Evolutionary conservation across 2,329 filamentous ascomycete genomes (phyloP).

Genomic region (Fusarium drepaniforme): DNA sequence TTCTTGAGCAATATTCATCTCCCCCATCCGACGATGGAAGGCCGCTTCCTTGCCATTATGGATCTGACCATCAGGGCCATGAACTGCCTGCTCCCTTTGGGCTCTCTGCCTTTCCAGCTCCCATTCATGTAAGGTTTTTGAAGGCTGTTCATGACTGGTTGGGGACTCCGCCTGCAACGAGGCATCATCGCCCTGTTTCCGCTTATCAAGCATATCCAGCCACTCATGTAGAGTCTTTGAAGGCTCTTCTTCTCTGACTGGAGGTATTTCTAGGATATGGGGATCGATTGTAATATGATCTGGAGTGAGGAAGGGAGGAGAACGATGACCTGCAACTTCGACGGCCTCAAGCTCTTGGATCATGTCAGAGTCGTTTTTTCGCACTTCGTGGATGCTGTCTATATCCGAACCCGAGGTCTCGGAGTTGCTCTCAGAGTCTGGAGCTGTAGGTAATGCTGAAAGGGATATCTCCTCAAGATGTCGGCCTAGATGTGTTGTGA

Average conservation of each 20-base stretch:
- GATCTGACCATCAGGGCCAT: not conserved
- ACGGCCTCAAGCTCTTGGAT: not conserved
- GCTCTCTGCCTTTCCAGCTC: not conserved
- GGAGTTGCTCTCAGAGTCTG: not conserved
- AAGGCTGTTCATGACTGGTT: no score
- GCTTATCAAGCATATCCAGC: no score
- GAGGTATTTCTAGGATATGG: no score
- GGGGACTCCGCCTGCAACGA: no score
- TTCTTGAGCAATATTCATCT: not conserved
- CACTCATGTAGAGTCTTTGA: no score
- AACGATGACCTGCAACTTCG: no score
- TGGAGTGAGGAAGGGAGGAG: no score
- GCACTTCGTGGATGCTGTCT: not conserved
- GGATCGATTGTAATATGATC: no score
- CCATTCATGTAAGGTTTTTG: no score
- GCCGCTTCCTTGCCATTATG: not conserved
- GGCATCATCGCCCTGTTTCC: no score
- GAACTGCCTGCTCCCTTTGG: not conserved
- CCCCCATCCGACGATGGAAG: not conserved
- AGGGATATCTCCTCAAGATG: constrained; percentile 16
- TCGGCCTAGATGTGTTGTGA: not conserved
- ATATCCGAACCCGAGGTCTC: not conserved
- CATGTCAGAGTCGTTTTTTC: not conserved
- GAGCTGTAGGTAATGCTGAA: not conserved
- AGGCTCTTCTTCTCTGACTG: no score